These are phyloP conservation scores for Aspergillus sp. DNA, from an alignment of 2,329 filamentous ascomycete species.

Conservation along the genomic window DNA sequence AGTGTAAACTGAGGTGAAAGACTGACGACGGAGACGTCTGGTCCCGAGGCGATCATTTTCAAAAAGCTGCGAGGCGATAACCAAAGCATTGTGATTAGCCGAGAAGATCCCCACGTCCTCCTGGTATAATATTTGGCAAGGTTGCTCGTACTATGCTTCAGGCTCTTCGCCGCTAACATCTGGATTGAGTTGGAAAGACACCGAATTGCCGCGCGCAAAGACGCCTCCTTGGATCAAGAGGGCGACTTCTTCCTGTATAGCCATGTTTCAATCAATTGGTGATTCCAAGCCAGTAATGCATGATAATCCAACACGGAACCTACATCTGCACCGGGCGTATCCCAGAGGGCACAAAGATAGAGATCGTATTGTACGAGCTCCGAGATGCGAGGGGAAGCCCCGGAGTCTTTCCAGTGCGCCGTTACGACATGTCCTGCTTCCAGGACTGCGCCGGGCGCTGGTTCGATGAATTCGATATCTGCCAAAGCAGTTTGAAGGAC, in stretches of 20 bases:
- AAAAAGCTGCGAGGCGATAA: slow-evolving; percentile 49
- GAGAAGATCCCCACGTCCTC: not conserved
- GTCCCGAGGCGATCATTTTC: slow-evolving; percentile 57
- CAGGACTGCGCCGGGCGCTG: slow-evolving; percentile 52
- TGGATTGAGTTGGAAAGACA: slow-evolving; percentile 47
- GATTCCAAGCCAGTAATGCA: not conserved
- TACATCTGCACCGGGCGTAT: slow-evolving; percentile 50
- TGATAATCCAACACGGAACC: slow-evolving; percentile 3
- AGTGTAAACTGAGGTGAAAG: slow-evolving; percentile 66
- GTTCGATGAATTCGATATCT: slow-evolving; percentile 55
- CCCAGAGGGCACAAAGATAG: slow-evolving; percentile 61
- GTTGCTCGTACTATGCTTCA: slow-evolving; percentile 56
- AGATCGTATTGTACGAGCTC: slow-evolving; percentile 57
- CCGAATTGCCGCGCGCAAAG: slow-evolving; percentile 42
- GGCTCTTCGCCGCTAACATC: slow-evolving; percentile 44
- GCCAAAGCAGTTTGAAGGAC: slow-evolving; percentile 48
- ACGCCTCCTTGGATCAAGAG: slow-evolving; percentile 38
- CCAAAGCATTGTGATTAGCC: not conserved
- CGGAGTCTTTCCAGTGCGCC: slow-evolving; percentile 59
- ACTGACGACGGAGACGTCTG: slow-evolving; percentile 56
- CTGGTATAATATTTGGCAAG: not conserved
- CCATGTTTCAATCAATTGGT: slow-evolving; percentile 2
- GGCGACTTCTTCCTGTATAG: slow-evolving; percentile 40
- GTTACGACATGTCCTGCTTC: slow-evolving; percentile 52
- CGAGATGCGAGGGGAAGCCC: slow-evolving; percentile 49